A percentile compares a stretch with the other conserved stretches of the same genome.
Conservation (phyloP, 2,329 filamentous ascomycete species). For the Magnaporthales sp. region DNA sequence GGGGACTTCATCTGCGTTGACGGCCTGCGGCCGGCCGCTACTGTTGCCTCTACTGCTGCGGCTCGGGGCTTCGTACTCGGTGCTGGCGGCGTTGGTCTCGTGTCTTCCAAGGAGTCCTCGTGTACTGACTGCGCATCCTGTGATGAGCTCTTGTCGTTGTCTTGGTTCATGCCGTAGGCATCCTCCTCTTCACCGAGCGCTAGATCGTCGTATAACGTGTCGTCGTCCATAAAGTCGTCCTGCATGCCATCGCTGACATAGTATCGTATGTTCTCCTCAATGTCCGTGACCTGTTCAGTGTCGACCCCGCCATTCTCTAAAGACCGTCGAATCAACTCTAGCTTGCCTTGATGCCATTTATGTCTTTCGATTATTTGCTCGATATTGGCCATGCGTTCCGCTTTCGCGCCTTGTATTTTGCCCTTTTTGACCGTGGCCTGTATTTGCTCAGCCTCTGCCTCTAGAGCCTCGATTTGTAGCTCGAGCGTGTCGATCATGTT, state of each 20-base stretch:
- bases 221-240: slow-evolving; percentile 87
- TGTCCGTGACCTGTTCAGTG: slow-evolving; percentile 72
- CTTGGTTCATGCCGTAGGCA: slow-evolving; percentile 68
- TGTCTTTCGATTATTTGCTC: slow-evolving; percentile 80
- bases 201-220: slow-evolving; percentile 90
- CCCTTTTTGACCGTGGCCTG: slow-evolving; percentile 90
- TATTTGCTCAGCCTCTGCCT: slow-evolving; percentile 81
- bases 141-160: slow-evolving; percentile 84
- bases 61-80: slow-evolving; percentile 49
- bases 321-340: slow-evolving; percentile 82
- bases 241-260: slow-evolving; percentile 88
- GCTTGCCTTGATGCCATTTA: slow-evolving; percentile 91
- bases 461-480: slow-evolving; percentile 83
- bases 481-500: slow-evolving; percentile 87
- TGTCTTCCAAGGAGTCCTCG: slow-evolving; percentile 59
- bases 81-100: slow-evolving; percentile 10
- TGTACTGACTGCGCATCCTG: slow-evolving; percentile 90
- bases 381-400: slow-evolving; percentile 81
- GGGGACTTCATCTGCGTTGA: slow-evolving; percentile 91
- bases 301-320: slow-evolving; percentile 91
- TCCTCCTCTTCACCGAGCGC: slow-evolving; percentile 90
- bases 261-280: slow-evolving; percentile 90
- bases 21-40: slow-evolving; percentile 55
- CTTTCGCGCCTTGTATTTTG: slow-evolving; percentile 76
- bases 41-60: slow-evolving; percentile 46